Conservation (phyloP, 768 basidiomycete species). For the Amanita pseudoporphyria region DNA sequence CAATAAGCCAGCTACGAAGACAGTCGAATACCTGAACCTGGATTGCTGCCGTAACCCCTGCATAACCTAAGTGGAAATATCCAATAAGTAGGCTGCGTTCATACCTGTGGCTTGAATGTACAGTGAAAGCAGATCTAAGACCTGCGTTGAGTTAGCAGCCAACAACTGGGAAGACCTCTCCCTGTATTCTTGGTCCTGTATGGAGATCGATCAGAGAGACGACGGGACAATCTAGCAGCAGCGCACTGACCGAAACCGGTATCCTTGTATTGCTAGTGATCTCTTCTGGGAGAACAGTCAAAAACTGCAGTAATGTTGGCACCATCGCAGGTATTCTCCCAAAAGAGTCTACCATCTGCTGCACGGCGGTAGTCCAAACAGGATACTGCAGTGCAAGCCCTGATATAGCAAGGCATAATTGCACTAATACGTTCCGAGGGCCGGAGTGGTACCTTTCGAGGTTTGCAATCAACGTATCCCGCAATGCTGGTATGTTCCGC, state of each 20-base stretch:
- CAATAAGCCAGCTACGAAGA: slow-evolving; percentile 77
- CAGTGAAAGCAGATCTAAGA: slow-evolving; percentile 74
- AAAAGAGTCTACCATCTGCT: slow-evolving; percentile 74
- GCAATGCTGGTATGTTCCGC: slow-evolving; percentile 63
- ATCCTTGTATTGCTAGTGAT: slow-evolving; percentile 75
- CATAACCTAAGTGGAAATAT: slow-evolving; percentile 1
- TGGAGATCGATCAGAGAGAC: slow-evolving; percentile 5
- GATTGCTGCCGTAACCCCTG: slow-evolving; percentile 75
- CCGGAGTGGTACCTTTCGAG: slow-evolving; percentile 66
- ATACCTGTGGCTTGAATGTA: slow-evolving; percentile 84
- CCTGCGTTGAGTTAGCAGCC: slow-evolving; percentile 56
- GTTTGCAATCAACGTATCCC: slow-evolving; percentile 79
- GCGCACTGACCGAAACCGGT: slow-evolving; percentile 67
- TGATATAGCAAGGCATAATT: slow-evolving; percentile 83
- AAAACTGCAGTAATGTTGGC: slow-evolving; percentile 76
- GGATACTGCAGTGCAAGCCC: slow-evolving; percentile 87
- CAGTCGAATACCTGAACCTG: slow-evolving; percentile 80
- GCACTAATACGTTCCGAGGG: slow-evolving; percentile 76
- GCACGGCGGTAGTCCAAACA: slow-evolving; percentile 75
- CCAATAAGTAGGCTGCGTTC: slow-evolving; percentile 16
- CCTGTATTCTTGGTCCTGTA: slow-evolving; percentile 67
- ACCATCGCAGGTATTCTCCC: slow-evolving; percentile 81
- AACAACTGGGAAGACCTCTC: slow-evolving; percentile 54
- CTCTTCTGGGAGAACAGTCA: slow-evolving; percentile 90
- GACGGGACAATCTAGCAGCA: not conserved